Base-by-base conservation (phyloP, 2,329 filamentous ascomycete species). In the Ophidiomyces ophidiicola region DNA sequence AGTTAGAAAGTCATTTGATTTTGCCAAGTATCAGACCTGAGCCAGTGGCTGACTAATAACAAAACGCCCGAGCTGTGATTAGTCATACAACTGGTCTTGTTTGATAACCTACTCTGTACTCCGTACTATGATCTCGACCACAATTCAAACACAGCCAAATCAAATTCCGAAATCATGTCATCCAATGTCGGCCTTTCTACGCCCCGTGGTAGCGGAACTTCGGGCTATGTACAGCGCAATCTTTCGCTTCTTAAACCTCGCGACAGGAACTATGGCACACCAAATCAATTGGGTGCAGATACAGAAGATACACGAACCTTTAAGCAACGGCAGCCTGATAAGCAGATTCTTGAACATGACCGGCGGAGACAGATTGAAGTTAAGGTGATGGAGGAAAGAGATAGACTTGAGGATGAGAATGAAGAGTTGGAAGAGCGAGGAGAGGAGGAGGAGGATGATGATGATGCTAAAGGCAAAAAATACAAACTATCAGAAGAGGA, bases 211-310 rank as follows among this genome's bases (percentile, higher is more conserved):
- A 93, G 83, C 57, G 90, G 90, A 33, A 98, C 90, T 42, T 96
- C 88, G 1, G 90, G 90, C 57, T 96, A 96, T 60, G 88, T 98
- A 41, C 88, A 96, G 64, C 84, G 86, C 61, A 98, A 96, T 67
- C 76, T 86, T 24, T 90, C 90, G 12, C 79, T 88, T 57, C 77
- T 94, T 51, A 78, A 74, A 56, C 86, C 83, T 20, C 86, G 88
- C 63, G 85, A 93, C 64, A 46, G 55, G 18, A 62, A 60, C 34
- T 74, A 76, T 52, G 72, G 69, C 43, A 43, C 45, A 15, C 41
- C 48, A 2, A 48, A 52, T 3, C 52, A 50, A 3, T 26, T 29
- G 12, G 49, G 50, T 2, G 54, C 53, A 21, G 59, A 61, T 25
- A 76, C 76, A 46, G 76, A 82, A 54, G 66, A 75, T 4, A 10